Percentiles rank a stretch among this genome's conserved stretches.
phyloP scores from a whole-genome alignment of 768 basidiomycete species.

The Lactarius evosmus region DNA sequence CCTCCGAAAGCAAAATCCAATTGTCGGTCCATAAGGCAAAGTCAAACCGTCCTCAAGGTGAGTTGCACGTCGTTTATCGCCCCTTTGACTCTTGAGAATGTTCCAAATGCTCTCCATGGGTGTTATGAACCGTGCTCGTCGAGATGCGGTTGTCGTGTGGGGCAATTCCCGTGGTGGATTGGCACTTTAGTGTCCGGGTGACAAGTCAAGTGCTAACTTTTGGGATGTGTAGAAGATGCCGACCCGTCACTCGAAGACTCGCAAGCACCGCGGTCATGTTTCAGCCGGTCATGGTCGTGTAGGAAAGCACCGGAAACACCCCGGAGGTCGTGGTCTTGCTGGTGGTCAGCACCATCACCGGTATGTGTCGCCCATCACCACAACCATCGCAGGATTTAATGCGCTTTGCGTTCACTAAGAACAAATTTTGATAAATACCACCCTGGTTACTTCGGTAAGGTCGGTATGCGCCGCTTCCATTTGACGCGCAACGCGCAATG shows the following conservation, averaged over 20 bases:
- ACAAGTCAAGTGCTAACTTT: constrained; percentile 30
- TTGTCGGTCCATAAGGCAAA: constrained; percentile 13
- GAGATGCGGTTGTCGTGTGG: constrained; percentile 4
- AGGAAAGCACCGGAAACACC: constrained; percentile 99
- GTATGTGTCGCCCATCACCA: constrained; percentile 44
- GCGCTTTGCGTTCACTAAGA: constrained; percentile 39
- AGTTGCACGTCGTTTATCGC: constrained; percentile 41
- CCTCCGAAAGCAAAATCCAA: constrained; percentile 15
- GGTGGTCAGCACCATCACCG: constrained; percentile 99
- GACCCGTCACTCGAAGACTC: constrained; percentile 93
- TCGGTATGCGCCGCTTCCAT: constrained; percentile 99
- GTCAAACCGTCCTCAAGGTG: constrained; percentile 60
- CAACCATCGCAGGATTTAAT: not conserved
- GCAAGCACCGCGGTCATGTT: constrained; percentile 99
- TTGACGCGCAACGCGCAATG: constrained; percentile 85
- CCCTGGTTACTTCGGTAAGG: constrained; percentile 99
- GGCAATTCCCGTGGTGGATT: constrained; percentile 48
- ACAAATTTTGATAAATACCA: constrained; percentile 99
- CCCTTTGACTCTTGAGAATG: constrained; percentile 23
- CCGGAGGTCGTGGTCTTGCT: constrained; percentile 99
- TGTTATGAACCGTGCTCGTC: not conserved
- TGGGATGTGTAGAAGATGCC: constrained; percentile 68
- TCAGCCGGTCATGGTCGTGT: constrained; percentile 99
- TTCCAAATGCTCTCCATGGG: constrained; percentile 27
- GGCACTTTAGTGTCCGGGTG: constrained; percentile 32